A percentile compares a stretch with the other conserved stretches of the same genome.
These are phyloP conservation scores for Candida ipomoeae DNA, from an alignment of 805 yeast genomes.

Conservation along the genomic window DNA sequence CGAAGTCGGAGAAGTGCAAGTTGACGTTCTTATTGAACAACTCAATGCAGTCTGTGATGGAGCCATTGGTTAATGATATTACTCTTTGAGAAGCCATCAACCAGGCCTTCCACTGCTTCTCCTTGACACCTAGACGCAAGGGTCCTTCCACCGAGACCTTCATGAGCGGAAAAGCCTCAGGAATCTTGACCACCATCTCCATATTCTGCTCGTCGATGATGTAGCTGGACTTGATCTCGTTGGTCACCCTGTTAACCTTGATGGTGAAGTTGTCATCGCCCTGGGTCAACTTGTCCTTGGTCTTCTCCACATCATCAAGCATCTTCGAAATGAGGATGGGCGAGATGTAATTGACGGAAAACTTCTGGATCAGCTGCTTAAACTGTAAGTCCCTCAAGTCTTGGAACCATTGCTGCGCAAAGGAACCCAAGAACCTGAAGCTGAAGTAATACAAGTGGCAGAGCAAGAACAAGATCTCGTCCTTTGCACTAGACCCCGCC, in stretches of 20 bases:
- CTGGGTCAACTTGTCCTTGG: slow-evolving; percentile 30
- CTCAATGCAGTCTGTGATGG: slow-evolving; percentile 63
- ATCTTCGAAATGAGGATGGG: slow-evolving; percentile 59
- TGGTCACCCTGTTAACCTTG: slow-evolving; percentile 54
- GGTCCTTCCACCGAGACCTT: slow-evolving; percentile 75
- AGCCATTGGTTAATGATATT: slow-evolving; percentile 68
- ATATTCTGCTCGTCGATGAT: slow-evolving; percentile 82
- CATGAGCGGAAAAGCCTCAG: slow-evolving; percentile 72
- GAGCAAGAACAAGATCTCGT: slow-evolving; percentile 39
- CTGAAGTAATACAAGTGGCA: slow-evolving; percentile 50
- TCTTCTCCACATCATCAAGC: slow-evolving; percentile 45
- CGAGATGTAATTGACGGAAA: slow-evolving; percentile 58
- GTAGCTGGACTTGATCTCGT: slow-evolving; percentile 70
- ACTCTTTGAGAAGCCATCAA: slow-evolving; percentile 83
- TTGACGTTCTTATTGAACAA: slow-evolving; percentile 70
- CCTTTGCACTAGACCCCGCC: slow-evolving; percentile 19
- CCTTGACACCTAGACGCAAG: slow-evolving; percentile 80
- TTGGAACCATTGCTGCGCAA: slow-evolving; percentile 65
- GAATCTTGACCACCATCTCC: slow-evolving; percentile 74
- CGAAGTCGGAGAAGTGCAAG: slow-evolving; percentile 87
- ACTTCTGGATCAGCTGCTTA: slow-evolving; percentile 56
- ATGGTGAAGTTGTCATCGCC: slow-evolving; percentile 49
- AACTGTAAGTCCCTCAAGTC: slow-evolving; percentile 64
- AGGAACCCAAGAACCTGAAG: slow-evolving; percentile 51
- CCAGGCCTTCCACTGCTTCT: slow-evolving; percentile 94